A percentile compares a stretch with the other conserved stretches of the same genome.
Evolutionary conservation across 768 basidiomycete species (phyloP).

Genomic region (Boletellus sp.): DNA sequence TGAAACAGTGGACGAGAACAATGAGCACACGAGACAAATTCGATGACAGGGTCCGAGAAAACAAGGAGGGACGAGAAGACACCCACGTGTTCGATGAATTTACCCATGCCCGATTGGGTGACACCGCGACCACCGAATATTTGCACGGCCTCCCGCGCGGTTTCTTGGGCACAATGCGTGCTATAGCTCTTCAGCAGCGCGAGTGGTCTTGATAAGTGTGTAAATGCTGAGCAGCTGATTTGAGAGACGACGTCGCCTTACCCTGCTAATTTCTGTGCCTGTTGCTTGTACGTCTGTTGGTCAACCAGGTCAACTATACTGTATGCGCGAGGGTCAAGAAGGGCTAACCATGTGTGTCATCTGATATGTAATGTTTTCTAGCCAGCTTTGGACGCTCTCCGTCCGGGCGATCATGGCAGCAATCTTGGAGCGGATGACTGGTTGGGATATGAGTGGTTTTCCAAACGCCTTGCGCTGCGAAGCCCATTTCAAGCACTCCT

Average conservation of each 20-base stretch:
- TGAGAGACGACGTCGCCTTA: constrained; percentile 25
- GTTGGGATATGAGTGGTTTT: constrained; percentile 76
- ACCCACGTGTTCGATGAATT: constrained; percentile 52
- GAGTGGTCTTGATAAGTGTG: constrained; percentile 49
- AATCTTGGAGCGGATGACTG: constrained; percentile 85
- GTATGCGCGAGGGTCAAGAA: background rate
- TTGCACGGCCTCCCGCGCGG: constrained; percentile 73
- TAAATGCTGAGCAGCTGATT: background rate
- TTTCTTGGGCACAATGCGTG: constrained; percentile 73
- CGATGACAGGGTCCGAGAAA: background rate
- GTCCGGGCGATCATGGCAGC: constrained; percentile 85
- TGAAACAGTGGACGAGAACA: no score
- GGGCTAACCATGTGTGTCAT: constrained; percentile 75
- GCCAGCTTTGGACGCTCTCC: constrained; percentile 80
- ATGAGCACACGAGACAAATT: constrained; percentile 14
- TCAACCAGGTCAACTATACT: constrained; percentile 1
- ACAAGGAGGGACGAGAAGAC: background rate
- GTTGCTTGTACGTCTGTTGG: constrained; percentile 62
- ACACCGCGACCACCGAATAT: constrained; percentile 86
- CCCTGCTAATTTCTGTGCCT: constrained; percentile 72
- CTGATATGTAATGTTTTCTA: constrained; percentile 84
- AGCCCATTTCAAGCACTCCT: constrained; percentile 90
- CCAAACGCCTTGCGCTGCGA: constrained; percentile 90
- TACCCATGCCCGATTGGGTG: constrained; percentile 71
- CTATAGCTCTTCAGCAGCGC: constrained; percentile 76